Evolutionary conservation across 805 yeast species (phyloP), one percentile per base, ranked within the genome.

Genomic region (Tetrapisispora taiwanensis): DNA sequence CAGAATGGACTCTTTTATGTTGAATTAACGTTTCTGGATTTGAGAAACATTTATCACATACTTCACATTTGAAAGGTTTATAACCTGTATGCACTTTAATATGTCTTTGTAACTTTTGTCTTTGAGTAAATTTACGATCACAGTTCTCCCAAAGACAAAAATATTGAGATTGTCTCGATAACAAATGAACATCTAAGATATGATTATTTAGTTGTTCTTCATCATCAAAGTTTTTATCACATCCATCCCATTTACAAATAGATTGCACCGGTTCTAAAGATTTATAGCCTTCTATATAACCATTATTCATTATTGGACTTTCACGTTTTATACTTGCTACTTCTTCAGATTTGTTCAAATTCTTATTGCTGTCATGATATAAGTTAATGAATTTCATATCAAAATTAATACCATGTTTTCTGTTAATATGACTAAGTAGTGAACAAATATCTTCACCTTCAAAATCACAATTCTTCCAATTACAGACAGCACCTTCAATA

Each of bases 61-160:
- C 58, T 0, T 66, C 55, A 64, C 98, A 92, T 46, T 70, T 69
- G 60, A 74, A 83, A 0, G 97, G 97, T 58, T 81, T 79, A 59
- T 82, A 79, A 46, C 81, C 79, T 0, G 97, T 86, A 61, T 92
- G 98, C 4, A 82, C 81, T 62, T 84, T 92, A 40, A 92, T 66
- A 65, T 90, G 98, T 35, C 98, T 73, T 14, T 84, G 65, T 8
- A 88, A 67, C 62, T 90, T 92, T 54, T 90, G 97, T 27, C 92
- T 71, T 60, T 90, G 97, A 9, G 74, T 63, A 57, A 90, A 92
- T 26, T 64, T 59, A 32, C 96, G 74, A 19, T 73, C 73, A 63
- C 98, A 92, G 2, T 75, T 81, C 9, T 70, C 60, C 98, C 98
- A 92, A 34, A 63, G 55, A 58, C 98, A 92, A 13, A 62, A 60